phyloP scores from a whole-genome alignment of 345 rosid genomes.

The Mercurialis annua region DNA sequence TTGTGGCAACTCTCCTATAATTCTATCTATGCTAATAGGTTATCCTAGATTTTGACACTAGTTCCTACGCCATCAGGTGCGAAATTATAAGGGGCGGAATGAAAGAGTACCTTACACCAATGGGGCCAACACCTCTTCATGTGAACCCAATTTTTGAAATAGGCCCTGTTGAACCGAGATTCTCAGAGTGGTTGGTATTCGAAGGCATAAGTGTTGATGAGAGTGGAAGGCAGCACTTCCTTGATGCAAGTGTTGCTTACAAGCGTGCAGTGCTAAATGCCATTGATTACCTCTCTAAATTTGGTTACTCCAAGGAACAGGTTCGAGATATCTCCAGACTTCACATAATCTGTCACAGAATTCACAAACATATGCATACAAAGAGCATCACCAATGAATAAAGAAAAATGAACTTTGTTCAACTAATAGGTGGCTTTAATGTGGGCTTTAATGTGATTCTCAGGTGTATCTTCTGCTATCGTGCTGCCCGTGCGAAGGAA shows the following conservation, averaged over 20 bases:
- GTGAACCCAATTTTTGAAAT: constrained; percentile 91
- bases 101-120: constrained; percentile 92
- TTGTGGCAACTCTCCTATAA: neutral
- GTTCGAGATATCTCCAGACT: constrained; percentile 29
- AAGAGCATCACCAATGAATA: neutral
- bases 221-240: constrained; percentile 74
- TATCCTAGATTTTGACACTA: neutral
- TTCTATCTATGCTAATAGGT: neutral
- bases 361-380: neutral
- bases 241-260: constrained; percentile 83
- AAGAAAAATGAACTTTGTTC: neutral
- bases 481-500: constrained; percentile 94
- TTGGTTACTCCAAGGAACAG: constrained; percentile 95
- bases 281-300: constrained; percentile 78
- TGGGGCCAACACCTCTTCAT: constrained; percentile 88
- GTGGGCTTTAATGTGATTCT: constrained; percentile 2
- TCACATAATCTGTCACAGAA: neutral
- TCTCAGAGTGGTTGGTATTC: constrained; percentile 92
- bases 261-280: constrained; percentile 91
- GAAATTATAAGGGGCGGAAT: constrained; percentile 80
- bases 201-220: constrained; percentile 93
- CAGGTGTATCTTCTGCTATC: constrained; percentile 82
- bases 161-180: constrained; percentile 91
- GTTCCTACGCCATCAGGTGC: constrained; percentile 41
- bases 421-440: constrained; percentile 11